Percentiles rank a stretch among this genome's conserved stretches.
phyloP scores from a whole-genome alignment of 306 rosid genomes.

The Trifolium fragiferum region DNA sequence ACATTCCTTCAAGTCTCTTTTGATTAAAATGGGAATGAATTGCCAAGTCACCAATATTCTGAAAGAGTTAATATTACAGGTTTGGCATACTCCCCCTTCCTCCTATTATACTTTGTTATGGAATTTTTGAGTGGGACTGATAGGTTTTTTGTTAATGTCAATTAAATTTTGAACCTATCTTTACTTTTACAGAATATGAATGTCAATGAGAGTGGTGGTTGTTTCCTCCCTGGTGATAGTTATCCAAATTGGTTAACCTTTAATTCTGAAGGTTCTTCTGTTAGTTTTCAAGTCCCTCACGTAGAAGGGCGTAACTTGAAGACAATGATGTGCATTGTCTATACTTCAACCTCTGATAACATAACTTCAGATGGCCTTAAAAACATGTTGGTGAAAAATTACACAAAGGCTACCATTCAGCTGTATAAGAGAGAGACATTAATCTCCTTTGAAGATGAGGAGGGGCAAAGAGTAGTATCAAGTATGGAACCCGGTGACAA shows the following conservation, averaged over 20 bases:
- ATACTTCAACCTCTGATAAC: background rate
- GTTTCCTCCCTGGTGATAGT: slow-evolving; percentile 13
- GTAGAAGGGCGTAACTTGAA: slow-evolving; percentile 33
- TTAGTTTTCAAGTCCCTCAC: slow-evolving; percentile 32
- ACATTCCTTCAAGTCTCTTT: background rate
- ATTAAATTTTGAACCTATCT: background rate
- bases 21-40: slow-evolving; percentile 36
- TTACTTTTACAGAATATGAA: background rate
- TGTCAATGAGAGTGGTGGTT: background rate
- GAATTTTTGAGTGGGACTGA: too few species aligned
- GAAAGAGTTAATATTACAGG: slow-evolving; percentile 26
- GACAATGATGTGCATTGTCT: slow-evolving; percentile 27
- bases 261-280: slow-evolving; percentile 4
- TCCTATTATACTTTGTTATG: too few species aligned
- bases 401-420: slow-evolving; percentile 26
- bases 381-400: slow-evolving; percentile 32
- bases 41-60: background rate
- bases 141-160: too few species aligned
- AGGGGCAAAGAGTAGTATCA: background rate
- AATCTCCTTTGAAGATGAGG: slow-evolving; percentile 24
- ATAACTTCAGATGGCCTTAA: background rate
- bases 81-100: background rate
- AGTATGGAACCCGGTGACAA: background rate
- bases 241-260: slow-evolving; percentile 39
- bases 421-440: slow-evolving; percentile 22